phyloP scores from a whole-genome alignment of 164 flowering plant species.

The Cinnamomum micranthum region DNA sequence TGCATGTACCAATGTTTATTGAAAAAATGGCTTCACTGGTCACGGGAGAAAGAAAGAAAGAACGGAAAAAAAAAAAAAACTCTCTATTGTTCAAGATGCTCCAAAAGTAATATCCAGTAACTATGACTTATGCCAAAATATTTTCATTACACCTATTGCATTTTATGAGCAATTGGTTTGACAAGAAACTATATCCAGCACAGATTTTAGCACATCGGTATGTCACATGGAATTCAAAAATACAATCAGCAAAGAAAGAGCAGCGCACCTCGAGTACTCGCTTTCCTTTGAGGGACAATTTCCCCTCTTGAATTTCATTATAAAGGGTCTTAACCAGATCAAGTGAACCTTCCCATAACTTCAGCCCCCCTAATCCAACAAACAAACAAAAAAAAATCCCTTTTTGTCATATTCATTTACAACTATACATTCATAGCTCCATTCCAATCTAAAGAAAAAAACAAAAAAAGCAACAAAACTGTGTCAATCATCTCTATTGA shows the following conservation, averaged over 20 bases:
- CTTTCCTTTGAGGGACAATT: conserved; percentile 54
- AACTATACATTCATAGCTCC: neutral
- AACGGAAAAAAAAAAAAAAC: too few species aligned
- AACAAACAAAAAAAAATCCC: neutral
- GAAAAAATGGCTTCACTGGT: too few species aligned
- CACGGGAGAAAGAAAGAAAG: too few species aligned
- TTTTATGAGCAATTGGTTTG: neutral
- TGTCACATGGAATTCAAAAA: neutral
- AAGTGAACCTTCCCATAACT: conserved; percentile 92
- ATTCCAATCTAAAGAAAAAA: neutral
- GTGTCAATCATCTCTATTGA: neutral
- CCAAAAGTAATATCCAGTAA: neutral
- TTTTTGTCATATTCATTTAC: neutral
- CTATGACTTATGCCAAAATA: neutral
- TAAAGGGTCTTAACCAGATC: conserved; percentile 71
- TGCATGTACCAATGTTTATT: too few species aligned
- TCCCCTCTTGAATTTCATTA: conserved; percentile 47
- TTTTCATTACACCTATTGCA: neutral
- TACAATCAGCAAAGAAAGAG: conserved; percentile 30
- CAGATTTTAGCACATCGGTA: neutral
- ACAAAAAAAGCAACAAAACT: neutral
- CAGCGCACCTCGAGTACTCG: conserved; percentile 84
- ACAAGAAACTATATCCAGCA: neutral
- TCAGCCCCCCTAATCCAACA: conserved; percentile 65
- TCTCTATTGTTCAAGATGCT: too few species aligned